Percentiles rank a stretch among this genome's conserved stretches.
Conservation (phyloP, 1,284 basidiomycete species). For the Pterula multifida region DNA sequence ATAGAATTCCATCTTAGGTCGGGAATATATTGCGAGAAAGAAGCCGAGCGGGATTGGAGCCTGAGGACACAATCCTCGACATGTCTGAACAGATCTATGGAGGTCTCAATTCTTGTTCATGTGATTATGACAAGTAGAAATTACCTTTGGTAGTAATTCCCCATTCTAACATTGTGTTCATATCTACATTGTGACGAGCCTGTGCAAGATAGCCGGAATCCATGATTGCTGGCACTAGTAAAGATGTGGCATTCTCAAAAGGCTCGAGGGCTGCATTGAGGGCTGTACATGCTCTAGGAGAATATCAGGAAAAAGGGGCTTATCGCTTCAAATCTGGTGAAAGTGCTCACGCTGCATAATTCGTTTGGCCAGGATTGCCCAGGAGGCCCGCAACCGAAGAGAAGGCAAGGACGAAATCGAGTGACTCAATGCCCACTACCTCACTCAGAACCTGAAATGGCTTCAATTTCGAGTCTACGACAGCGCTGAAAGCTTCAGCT, state of each 20-base stretch:
- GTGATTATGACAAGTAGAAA: slow-evolving; percentile 1
- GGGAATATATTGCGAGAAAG: not conserved
- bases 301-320: slow-evolving; percentile 6
- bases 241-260: slow-evolving; percentile 23
- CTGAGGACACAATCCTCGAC: not conserved
- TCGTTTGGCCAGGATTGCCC: slow-evolving; percentile 28
- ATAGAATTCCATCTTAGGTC: not conserved
- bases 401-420: slow-evolving; percentile 27
- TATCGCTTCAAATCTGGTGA: not conserved
- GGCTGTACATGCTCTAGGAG: slow-evolving; percentile 22
- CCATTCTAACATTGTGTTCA: slow-evolving; percentile 11
- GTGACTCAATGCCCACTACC: slow-evolving; percentile 11
- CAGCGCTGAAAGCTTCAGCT: slow-evolving; percentile 17
- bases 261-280: slow-evolving; percentile 18
- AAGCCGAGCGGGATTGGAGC: not conserved
- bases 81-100: slow-evolving; percentile 1
- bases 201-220: slow-evolving; percentile 12
- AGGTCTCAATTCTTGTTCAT: not conserved
- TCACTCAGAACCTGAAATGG: slow-evolving; percentile 17
- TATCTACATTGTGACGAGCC: not conserved
- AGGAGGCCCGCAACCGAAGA: slow-evolving; percentile 23
- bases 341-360: slow-evolving; percentile 21
- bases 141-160: slow-evolving; percentile 19
- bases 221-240: slow-evolving; percentile 22
- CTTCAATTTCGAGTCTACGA: slow-evolving; percentile 19